Evolutionary conservation across 192 early-diverging fungal genomes (phyloP).

Genomic region (Umbelopsis sp.): DNA sequence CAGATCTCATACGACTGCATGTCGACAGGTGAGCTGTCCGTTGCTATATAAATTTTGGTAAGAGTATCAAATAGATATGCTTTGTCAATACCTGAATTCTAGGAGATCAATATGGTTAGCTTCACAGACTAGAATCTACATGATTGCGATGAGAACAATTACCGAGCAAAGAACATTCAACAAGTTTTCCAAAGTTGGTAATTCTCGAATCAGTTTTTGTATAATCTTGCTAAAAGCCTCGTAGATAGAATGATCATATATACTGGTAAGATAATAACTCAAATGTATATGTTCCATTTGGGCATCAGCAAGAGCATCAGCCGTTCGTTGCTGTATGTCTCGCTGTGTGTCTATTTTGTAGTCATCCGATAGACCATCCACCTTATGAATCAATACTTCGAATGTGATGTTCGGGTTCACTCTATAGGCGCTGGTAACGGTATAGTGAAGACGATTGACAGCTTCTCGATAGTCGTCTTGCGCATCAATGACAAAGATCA

Average conservation of each 20-base stretch:
- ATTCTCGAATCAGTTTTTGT: slow-evolving; percentile 84
- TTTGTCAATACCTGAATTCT: slow-evolving; percentile 96
- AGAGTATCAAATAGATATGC: slow-evolving; percentile 90
- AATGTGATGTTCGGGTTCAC: slow-evolving; percentile 85
- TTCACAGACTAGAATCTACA: background rate
- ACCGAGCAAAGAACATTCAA: slow-evolving; percentile 94
- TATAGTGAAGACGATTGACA: slow-evolving; percentile 70
- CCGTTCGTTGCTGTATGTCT: slow-evolving; percentile 90
- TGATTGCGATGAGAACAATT: slow-evolving; percentile 22
- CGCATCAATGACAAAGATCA: slow-evolving; percentile 95
- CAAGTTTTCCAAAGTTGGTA: slow-evolving; percentile 86
- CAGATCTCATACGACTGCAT: slow-evolving; percentile 91
- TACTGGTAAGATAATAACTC: slow-evolving; percentile 87
- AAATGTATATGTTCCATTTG: slow-evolving; percentile 78
- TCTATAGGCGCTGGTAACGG: slow-evolving; percentile 73
- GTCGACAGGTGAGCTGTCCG: slow-evolving; percentile 90
- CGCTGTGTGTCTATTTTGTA: slow-evolving; percentile 94
- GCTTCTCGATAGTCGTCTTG: slow-evolving; percentile 91
- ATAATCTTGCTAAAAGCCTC: slow-evolving; percentile 95
- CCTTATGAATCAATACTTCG: slow-evolving; percentile 97
- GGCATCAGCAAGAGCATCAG: slow-evolving; percentile 81
- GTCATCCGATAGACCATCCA: slow-evolving; percentile 94
- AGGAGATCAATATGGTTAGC: background rate
- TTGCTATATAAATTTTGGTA: slow-evolving; percentile 94
- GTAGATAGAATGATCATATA: slow-evolving; percentile 92